These are phyloP conservation scores for Paxillus involutus DNA, from an alignment of 768 basidiomycete genomes.

Conservation along the genomic window DNA sequence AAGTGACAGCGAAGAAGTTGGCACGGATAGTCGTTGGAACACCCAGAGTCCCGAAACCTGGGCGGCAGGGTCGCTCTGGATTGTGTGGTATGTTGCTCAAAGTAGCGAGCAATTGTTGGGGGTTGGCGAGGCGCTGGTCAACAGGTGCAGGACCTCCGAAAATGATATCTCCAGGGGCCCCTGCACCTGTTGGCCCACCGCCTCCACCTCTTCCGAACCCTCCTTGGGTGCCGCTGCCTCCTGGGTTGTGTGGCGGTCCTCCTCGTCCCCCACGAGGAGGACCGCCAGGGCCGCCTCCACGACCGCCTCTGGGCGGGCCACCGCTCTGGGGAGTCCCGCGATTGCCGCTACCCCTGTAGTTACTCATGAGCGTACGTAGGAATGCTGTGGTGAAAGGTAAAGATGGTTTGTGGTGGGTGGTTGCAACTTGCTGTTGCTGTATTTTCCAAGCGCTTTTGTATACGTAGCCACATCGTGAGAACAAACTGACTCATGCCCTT, in stretches of 20 bases:
- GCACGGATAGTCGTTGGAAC: slow-evolving; percentile 41
- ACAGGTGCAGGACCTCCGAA: slow-evolving; percentile 33
- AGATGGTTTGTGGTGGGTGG: neutral
- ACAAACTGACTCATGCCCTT: no score
- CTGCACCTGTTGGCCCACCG: slow-evolving; percentile 26
- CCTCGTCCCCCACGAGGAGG: neutral
- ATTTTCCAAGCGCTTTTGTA: neutral
- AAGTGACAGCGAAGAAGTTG: slow-evolving; percentile 49
- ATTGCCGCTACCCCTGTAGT: slow-evolving; percentile 8
- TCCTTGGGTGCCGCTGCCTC: slow-evolving; percentile 4
- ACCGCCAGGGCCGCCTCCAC: slow-evolving; percentile 8
- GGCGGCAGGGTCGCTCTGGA: slow-evolving; percentile 43
- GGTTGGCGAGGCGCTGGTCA: slow-evolving; percentile 31
- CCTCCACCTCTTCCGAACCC: slow-evolving; percentile 24
- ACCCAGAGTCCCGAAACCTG: slow-evolving; percentile 45
- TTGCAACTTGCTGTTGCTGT: no score
- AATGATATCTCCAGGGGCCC: slow-evolving; percentile 24
- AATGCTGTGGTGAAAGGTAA: neutral
- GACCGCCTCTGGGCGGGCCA: slow-evolving; percentile 10
- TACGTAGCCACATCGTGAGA: neutral
- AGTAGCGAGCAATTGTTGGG: slow-evolving; percentile 26
- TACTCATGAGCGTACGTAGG: neutral
- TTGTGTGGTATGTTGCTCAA: slow-evolving; percentile 31
- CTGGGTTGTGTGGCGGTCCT: neutral
- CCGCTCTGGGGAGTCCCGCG: slow-evolving; percentile 9